Conservation (phyloP, 208 protist genomes). For the Trypanosoma vivax region DNA sequence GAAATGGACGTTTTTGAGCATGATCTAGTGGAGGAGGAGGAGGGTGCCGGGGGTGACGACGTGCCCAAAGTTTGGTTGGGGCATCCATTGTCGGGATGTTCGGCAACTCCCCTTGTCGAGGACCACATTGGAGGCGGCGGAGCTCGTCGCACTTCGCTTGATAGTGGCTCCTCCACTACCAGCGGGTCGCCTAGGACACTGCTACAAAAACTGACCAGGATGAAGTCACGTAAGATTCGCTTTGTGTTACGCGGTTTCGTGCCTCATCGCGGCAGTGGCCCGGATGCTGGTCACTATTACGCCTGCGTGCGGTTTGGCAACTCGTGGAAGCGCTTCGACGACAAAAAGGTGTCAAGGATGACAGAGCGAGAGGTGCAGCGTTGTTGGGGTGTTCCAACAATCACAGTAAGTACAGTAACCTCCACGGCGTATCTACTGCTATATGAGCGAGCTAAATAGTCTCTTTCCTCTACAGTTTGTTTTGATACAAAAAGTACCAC, state of each 20-base stretch:
- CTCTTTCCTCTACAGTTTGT: too few relatives aligned
- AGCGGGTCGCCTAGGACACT: slow-evolving; percentile 35
- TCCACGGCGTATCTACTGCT: slow-evolving; percentile 85
- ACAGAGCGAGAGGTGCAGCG: slow-evolving; percentile 77
- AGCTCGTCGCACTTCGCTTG: background rate
- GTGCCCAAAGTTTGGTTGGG: background rate
- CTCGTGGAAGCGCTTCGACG: slow-evolving; percentile 88
- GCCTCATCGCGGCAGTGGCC: slow-evolving; percentile 75
- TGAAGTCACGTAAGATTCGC: slow-evolving; percentile 62
- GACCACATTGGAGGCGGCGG: background rate
- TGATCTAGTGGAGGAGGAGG: slow-evolving; percentile 15
- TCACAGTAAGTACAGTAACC: slow-evolving; percentile 45
- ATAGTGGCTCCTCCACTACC: background rate
- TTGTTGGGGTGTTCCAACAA: slow-evolving; percentile 74
- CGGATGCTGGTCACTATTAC: slow-evolving; percentile 87
- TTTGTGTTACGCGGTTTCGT: slow-evolving; percentile 88
- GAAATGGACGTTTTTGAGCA: slow-evolving; percentile 86
- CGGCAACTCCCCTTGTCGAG: background rate
- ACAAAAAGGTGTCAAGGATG: slow-evolving; percentile 70
- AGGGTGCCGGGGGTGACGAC: background rate
- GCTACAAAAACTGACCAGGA: slow-evolving; percentile 37
- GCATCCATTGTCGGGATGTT: background rate
- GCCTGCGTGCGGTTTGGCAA: slow-evolving; percentile 74
- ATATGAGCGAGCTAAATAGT: slow-evolving; percentile 83
- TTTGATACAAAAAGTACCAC: background rate